phyloP scores from a whole-genome alignment of 805 yeast genomes.

The Yamadazyma kitorensis region DNA sequence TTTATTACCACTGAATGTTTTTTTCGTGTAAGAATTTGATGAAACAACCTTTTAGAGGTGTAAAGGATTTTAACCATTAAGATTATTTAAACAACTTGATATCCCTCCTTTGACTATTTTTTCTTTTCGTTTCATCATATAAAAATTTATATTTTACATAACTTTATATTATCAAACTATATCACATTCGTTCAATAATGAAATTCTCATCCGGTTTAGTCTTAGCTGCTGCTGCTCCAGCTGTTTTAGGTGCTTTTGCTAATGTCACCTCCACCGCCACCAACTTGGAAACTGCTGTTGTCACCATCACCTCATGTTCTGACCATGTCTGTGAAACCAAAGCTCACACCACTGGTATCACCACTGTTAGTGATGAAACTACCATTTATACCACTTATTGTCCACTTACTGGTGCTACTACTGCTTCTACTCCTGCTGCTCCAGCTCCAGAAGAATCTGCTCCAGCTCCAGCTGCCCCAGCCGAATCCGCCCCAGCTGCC shows the following conservation, averaged over 20 bases:
- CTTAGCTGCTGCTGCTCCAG: constrained; percentile 25
- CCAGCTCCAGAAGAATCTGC: constrained; percentile 14
- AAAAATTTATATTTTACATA: no score
- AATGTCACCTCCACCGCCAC: constrained; percentile 29
- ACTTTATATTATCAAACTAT: no score
- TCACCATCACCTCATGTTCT: constrained; percentile 37
- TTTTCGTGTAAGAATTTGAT: no score
- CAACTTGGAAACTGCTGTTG: constrained; percentile 26
- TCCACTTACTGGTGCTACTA: constrained; percentile 19
- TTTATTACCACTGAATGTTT: no score
- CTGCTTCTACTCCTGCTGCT: constrained; percentile 14
- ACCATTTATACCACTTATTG: constrained; percentile 36
- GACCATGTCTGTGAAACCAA: constrained; percentile 25
- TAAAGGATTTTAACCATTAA: no score
- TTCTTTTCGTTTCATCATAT: not conserved
- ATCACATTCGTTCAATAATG: constrained; percentile 27
- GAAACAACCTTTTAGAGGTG: no score
- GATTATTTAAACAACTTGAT: not conserved
- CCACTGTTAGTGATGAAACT: constrained; percentile 30
- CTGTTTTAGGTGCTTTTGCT: constrained; percentile 27
- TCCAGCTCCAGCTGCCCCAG: constrained; percentile 12
- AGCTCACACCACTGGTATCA: constrained; percentile 35
- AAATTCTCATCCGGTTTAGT: constrained; percentile 33
- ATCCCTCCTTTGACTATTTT: not conserved
- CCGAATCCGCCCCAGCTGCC: constrained; percentile 11